phyloP scores from a whole-genome alignment of 768 basidiomycete species.

The Russula virescens region DNA sequence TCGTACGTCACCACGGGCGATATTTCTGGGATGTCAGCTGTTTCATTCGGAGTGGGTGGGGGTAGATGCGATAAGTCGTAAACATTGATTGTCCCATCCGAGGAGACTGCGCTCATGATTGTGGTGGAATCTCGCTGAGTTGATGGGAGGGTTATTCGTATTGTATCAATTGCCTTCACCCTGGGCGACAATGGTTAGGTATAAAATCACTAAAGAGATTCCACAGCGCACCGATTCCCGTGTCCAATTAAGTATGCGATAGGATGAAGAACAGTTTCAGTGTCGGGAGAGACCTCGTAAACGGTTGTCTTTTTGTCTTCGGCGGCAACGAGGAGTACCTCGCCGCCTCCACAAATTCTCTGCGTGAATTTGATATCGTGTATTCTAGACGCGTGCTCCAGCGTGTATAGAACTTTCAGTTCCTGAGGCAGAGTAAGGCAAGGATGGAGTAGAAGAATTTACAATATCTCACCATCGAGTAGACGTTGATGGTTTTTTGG shows the following conservation, averaged over 20 bases:
- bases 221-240: constrained; percentile 63
- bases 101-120: constrained; percentile 72
- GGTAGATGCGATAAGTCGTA: constrained; percentile 60
- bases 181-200: constrained; percentile 35
- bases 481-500: constrained; percentile 72
- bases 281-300: constrained; percentile 54
- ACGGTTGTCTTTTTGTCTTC: constrained; percentile 87
- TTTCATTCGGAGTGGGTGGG: constrained; percentile 14
- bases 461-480: constrained; percentile 55
- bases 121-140: constrained; percentile 43
- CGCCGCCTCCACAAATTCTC: constrained; percentile 48
- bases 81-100: constrained; percentile 79
- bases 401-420: constrained; percentile 68
- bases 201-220: not conserved
- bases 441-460: not conserved
- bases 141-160: constrained; percentile 52
- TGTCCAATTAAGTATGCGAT: constrained; percentile 77
- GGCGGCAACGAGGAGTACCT: constrained; percentile 75
- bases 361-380: constrained; percentile 78
- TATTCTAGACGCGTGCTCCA: constrained; percentile 75
- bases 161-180: constrained; percentile 73
- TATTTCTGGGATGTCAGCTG: constrained; percentile 33
- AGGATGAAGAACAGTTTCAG: constrained; percentile 44
- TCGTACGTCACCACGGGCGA: constrained; percentile 65
- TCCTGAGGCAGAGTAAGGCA: constrained; percentile 42